These are phyloP conservation scores for Nicotiana rustica DNA, from an alignment of 305 asterid genomes.

Conservation along the genomic window DNA sequence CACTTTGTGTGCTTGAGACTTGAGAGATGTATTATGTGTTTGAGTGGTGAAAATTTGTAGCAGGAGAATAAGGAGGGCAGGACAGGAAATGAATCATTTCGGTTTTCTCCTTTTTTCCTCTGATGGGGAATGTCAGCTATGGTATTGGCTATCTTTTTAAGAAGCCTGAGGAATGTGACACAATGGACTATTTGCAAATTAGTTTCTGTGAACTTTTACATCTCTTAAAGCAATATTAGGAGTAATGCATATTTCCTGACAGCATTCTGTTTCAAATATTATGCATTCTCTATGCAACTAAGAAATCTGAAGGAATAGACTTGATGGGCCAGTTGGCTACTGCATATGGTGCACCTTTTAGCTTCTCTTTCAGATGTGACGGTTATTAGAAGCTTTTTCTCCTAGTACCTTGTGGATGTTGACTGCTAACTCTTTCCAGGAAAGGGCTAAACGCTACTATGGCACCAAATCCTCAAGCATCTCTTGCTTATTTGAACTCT, in stretches of 20 bases:
- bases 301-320: slow-evolving; percentile 17
- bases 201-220: slow-evolving; percentile 10
- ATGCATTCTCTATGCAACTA: slow-evolving; percentile 10
- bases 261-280: slow-evolving; percentile 14
- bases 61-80: slow-evolving; percentile 1
- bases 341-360: slow-evolving; percentile 13
- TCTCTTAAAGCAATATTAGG: background rate
- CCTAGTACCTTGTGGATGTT: slow-evolving; percentile 25
- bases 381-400: background rate
- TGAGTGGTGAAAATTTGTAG: slow-evolving; percentile 24
- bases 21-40: slow-evolving; percentile 1
- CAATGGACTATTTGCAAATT: slow-evolving; percentile 20
- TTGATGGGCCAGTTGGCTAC: slow-evolving; percentile 30
- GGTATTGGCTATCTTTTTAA: background rate
- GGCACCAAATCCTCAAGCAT: slow-evolving; percentile 54
- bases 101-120: slow-evolving; percentile 8
- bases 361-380: background rate
- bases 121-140: background rate
- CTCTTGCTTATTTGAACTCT: slow-evolving; percentile 49
- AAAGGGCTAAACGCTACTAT: slow-evolving; percentile 59
- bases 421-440: slow-evolving; percentile 53
- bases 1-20: background rate
- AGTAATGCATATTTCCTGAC: background rate
- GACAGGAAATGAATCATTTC: background rate
- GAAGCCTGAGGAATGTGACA: slow-evolving; percentile 23